phyloP scores from a whole-genome alignment of 306 rosid genomes.

The Sechiopsis laciniata region DNA sequence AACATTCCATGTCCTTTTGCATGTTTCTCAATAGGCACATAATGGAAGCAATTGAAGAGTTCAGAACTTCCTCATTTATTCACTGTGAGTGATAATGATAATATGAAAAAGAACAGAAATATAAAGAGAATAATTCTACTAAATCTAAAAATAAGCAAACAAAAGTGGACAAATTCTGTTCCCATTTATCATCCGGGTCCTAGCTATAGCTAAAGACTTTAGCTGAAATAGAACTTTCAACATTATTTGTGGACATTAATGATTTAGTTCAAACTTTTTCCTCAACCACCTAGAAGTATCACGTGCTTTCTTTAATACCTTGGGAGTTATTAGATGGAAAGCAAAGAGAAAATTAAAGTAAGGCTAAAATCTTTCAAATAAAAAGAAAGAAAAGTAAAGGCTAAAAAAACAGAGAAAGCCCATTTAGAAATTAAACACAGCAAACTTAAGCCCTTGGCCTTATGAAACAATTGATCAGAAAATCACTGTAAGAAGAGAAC shows the following conservation, averaged over 20 bases:
- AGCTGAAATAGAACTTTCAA: not conserved
- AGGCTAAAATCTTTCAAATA: too few relatives aligned
- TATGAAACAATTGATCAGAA: too few relatives aligned
- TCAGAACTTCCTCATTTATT: not conserved
- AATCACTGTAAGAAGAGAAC: not conserved
- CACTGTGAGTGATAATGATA: not conserved
- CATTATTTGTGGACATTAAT: not conserved
- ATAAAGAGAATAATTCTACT: not conserved
- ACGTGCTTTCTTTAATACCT: constrained; percentile 3
- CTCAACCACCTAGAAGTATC: constrained; percentile 9
- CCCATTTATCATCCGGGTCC: not conserved
- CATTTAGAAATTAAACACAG: not conserved
- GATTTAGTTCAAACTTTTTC: not conserved
- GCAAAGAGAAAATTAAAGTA: not conserved
- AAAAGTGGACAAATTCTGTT: not conserved
- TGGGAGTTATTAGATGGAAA: not conserved
- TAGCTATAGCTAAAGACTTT: not conserved
- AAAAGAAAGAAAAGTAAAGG: not conserved
- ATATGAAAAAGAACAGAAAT: not conserved
- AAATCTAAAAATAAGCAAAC: not conserved
- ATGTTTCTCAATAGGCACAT: not conserved
- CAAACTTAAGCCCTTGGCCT: too few relatives aligned
- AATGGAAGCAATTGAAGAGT: not conserved
- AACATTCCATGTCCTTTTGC: not conserved
- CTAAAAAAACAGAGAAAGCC: not conserved